phyloP scores from a whole-genome alignment of 2,329 filamentous ascomycete genomes.

The Clonostachys rosea region DNA sequence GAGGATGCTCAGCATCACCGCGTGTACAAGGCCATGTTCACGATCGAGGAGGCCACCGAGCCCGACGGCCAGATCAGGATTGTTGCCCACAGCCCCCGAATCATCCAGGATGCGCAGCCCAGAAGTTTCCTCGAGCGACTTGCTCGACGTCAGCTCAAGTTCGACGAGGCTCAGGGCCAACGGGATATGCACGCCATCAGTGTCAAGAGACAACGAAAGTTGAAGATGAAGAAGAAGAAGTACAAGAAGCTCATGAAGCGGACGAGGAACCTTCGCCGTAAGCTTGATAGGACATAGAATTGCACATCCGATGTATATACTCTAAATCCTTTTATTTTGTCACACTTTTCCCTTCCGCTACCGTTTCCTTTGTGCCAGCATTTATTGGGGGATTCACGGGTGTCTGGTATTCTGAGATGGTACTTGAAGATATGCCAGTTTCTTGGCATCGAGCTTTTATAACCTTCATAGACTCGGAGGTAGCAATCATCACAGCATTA shows the following conservation, averaged over 20 bases:
- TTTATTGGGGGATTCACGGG: constrained; percentile 9
- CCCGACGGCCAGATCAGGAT: constrained; percentile 55
- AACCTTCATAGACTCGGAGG: too few species aligned
- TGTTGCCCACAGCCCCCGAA: constrained; percentile 53
- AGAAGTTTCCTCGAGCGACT: constrained; percentile 67
- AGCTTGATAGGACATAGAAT: constrained; percentile 62
- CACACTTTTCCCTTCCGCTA: constrained; percentile 5
- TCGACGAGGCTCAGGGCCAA: constrained; percentile 46
- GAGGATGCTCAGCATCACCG: constrained; percentile 39
- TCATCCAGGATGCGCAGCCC: constrained; percentile 44
- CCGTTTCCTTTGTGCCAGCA: constrained; percentile 6
- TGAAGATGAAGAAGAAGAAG: constrained; percentile 99
- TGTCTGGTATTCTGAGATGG: background rate
- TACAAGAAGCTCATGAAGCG: constrained; percentile 98
- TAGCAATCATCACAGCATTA: too few species aligned
- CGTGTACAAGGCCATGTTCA: constrained; percentile 60
- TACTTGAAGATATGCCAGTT: background rate
- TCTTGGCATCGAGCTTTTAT: too few species aligned
- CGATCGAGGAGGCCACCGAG: constrained; percentile 62
- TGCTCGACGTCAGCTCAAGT: constrained; percentile 57
- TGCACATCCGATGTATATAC: background rate
- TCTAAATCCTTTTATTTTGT: constrained; percentile 10
- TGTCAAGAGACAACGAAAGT: constrained; percentile 84
- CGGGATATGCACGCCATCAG: constrained; percentile 75
- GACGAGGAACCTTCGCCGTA: constrained; percentile 83